Base-by-base conservation (phyloP, 768 basidiomycete species). In the Neoboletus magnificus region DNA sequence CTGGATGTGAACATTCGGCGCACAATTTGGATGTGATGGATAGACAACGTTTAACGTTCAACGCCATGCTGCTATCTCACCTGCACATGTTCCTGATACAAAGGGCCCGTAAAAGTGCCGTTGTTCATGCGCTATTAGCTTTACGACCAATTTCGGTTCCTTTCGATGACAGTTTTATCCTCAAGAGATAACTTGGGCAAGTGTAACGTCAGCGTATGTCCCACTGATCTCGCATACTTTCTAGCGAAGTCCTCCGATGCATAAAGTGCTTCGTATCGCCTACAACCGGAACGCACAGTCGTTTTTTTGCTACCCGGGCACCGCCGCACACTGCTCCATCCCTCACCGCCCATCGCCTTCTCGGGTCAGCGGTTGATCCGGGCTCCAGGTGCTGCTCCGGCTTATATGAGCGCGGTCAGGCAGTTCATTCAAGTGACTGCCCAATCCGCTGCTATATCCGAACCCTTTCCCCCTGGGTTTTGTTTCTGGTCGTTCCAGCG, bases 341-440 rank as follows among this genome's bases (percentile, higher is more conserved):
- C 5, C 50, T 50, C 20, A 29, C 33, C 53, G 45, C 45, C 50
- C 46, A 40, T 52, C 42, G 43, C 43, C 56, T 57, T 52, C 30
- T 55, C 51, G 57, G 56, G 36, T 53, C 44, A 43, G 32, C 27
- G 25, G 30, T 50, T 48, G 15, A 30, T 35, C n/a, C 60, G 57
- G 22, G 22, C 5, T 2, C 37, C 18, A 39, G n/a, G 37, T 39
- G 37, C n/a, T 39, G 37, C 37, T 39, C 37, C 37, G 10, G 58
- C 48, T 51, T 59, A 58, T 64, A 56, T 55, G 22, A 57, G 36
- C 54, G 22, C 49, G 25, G n/a, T 23, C 39, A 45, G 22, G 50
- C 37, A 15, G 13, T 16, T 20, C 37, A 18, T 12, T 44, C 29
- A 44, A 47, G 47, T 59, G 49, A 37, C 40, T 33, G n/a, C 18